Evolutionary conservation across 1,284 basidiomycete species (phyloP).

Genomic region (Rhodofomes roseus): DNA sequence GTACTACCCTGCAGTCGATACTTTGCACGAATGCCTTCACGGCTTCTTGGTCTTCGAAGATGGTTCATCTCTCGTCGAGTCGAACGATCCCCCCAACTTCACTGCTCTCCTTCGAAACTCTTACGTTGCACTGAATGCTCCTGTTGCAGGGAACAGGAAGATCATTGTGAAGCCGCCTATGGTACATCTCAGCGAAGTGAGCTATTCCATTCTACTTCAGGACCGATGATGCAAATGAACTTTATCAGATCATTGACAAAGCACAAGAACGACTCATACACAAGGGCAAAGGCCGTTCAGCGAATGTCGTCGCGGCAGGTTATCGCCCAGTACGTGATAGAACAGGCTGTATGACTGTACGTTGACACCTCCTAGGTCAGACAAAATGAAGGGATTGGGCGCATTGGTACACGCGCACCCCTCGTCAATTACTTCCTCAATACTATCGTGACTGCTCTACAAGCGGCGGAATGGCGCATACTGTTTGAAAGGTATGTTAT

Average conservation of each 20-base stretch:
- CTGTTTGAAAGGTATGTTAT: slow-evolving; percentile 54
- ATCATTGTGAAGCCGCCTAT: slow-evolving; percentile 36
- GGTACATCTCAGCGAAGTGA: slow-evolving; percentile 24
- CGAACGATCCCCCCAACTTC: slow-evolving; percentile 36
- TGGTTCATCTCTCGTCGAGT: slow-evolving; percentile 16
- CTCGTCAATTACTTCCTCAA: slow-evolving; percentile 69
- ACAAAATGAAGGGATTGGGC: slow-evolving; percentile 22
- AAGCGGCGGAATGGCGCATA: slow-evolving; percentile 62
- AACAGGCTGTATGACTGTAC: neutral
- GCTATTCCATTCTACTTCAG: no score
- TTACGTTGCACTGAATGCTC: slow-evolving; percentile 37
- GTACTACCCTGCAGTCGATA: slow-evolving; percentile 39
- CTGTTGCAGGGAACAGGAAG: slow-evolving; percentile 7
- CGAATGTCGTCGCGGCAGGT: slow-evolving; percentile 63
- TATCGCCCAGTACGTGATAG: slow-evolving; percentile 49
- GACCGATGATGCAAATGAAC: slow-evolving; percentile 36
- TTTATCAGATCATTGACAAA: slow-evolving; percentile 50
- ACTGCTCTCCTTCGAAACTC: slow-evolving; percentile 39
- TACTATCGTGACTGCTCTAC: slow-evolving; percentile 66
- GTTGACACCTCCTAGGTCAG: neutral
- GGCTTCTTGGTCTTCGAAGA: slow-evolving; percentile 30
- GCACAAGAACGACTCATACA: slow-evolving; percentile 52
- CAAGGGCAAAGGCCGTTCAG: slow-evolving; percentile 33
- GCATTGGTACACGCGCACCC: slow-evolving; percentile 27
- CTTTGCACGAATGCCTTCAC: slow-evolving; percentile 40